Conservation (phyloP, 2,329 filamentous ascomycete species). For the Fusarium algeriense region DNA sequence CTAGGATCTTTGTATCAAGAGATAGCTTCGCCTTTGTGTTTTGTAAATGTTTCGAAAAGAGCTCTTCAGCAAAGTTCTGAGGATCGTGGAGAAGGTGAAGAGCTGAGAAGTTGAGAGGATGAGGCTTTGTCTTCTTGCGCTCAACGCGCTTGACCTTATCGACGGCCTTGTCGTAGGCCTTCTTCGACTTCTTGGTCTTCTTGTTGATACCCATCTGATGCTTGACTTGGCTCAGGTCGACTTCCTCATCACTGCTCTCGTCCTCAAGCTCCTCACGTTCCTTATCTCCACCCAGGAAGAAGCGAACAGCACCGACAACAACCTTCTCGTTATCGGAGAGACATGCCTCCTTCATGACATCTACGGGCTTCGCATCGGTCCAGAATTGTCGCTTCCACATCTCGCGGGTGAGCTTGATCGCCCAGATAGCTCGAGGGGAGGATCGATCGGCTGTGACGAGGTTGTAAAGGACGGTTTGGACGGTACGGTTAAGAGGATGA, state of each 20-base stretch:
- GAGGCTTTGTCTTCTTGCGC: constrained; percentile 87
- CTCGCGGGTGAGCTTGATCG: constrained; percentile 93
- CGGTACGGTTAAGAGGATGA: constrained; percentile 90
- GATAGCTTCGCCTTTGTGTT: constrained; percentile 86
- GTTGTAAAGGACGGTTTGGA: constrained; percentile 94
- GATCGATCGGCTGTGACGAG: constrained; percentile 86
- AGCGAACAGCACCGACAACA: constrained; percentile 85
- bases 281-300: constrained; percentile 96
- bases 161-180: constrained; percentile 82
- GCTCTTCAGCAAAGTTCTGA: constrained; percentile 89
- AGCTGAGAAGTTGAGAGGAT: constrained; percentile 94
- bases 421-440: constrained; percentile 91
- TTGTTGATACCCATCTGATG: constrained; percentile 95
- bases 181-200: constrained; percentile 90
- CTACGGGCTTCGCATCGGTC: constrained; percentile 94
- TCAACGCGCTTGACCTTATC: constrained; percentile 86
- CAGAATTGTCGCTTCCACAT: constrained; percentile 97
- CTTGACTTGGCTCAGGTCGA: constrained; percentile 83
- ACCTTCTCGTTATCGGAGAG: constrained; percentile 95
- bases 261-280: constrained; percentile 94
- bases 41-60: constrained; percentile 93
- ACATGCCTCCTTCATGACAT: constrained; percentile 96
- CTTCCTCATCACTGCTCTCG: constrained; percentile 83
- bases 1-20: constrained; percentile 88
- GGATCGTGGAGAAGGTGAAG: constrained; percentile 94